Percentiles rank a stretch among this genome's conserved stretches.
phyloP scores from a whole-genome alignment of 2,329 filamentous ascomycete species.

The Penicillium sp. region DNA sequence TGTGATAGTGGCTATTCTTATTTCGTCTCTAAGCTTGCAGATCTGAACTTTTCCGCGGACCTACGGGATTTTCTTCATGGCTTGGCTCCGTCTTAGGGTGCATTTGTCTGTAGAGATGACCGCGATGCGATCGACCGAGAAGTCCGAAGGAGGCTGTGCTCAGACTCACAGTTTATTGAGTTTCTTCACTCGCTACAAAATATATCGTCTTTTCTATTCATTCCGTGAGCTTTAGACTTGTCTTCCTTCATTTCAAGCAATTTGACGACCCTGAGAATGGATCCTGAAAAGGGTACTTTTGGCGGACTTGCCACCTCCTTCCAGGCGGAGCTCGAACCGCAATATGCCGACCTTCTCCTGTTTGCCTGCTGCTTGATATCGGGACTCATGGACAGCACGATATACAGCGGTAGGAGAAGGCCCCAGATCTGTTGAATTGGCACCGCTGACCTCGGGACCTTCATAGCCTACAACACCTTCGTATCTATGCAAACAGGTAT shows the following conservation, averaged over 20 bases:
- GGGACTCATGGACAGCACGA: constrained; percentile 32
- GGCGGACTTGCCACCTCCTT: constrained; percentile 17
- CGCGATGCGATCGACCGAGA: background rate
- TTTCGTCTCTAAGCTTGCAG: background rate
- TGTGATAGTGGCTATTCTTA: constrained; percentile 4
- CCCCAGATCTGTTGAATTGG: background rate
- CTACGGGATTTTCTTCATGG: background rate
- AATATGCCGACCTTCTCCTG: constrained; percentile 28
- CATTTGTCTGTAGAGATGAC: background rate
- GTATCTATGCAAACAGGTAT: constrained; percentile 44
- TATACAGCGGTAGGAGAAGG: constrained; percentile 29
- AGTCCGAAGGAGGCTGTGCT: background rate
- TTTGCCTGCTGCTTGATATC: constrained; percentile 32
- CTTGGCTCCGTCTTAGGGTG: constrained; percentile 8
- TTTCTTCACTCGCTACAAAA: background rate
- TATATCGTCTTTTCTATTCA: background rate
- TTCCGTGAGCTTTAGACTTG: background rate
- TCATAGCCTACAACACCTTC: constrained; percentile 45
- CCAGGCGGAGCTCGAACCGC: constrained; percentile 21
- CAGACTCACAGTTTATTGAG: background rate
- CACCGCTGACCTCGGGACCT: background rate
- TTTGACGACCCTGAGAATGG: constrained; percentile 2
- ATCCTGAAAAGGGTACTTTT: constrained; percentile 3
- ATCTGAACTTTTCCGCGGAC: background rate
- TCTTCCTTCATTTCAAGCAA: background rate